Base-by-base conservation (phyloP, 371 early-diverging fungal genomes). In the Syncephalastrum racemosum region DNA sequence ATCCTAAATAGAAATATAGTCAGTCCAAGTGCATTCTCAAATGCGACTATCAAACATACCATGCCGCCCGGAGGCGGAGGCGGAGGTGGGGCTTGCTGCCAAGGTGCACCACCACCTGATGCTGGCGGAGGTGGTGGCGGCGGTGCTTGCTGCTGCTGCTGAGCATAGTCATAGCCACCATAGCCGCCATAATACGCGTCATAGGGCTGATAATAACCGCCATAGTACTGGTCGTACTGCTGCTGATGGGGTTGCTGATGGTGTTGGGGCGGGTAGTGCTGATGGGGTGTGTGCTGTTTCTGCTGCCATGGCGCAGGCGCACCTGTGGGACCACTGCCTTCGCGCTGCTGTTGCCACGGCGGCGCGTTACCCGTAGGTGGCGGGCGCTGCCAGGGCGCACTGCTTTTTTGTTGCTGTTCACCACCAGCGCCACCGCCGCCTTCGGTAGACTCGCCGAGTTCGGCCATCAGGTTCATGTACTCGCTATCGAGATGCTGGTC, bases 391-490 rank as follows among this genome's bases (percentile, higher is more conserved):
- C 84, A 84, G 49, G 85, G 83, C 47, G 83, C 77, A 58, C 59
- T 24, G 19, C 51, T 42, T 20, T 58, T 54, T 14, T 60, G 62
- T 61, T 68, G 56, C 19, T 67, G 61, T 19, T 60, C 62, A n/a
- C 60, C 50, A 27, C n/a, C n/a, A n/a, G n/a, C n/a, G n/a, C n/a
- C n/a, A n/a, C n/a, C n/a, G n/a, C 68, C 67, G n/a, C 66, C 73
- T 24, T 71, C 66, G 23, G 80, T 31, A 73, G 6, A 82, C 77
- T 90, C 92, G 46, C 91, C 92, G 18, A 92, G 70, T 68, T 91
- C 96, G 18, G 92, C 93, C 95, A 97, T 95, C 50, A 96, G 70
- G 53, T 78, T 91, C 63, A 87, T 79, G 55, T 93, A 93, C 69
- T 96, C 97, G 22, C 82, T 80, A 64, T 96, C 94, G 15, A 95